A percentile compares a stretch with the other conserved stretches of the same genome.
These are phyloP conservation scores for Trichoderma guizhouense DNA, from an alignment of 2,329 filamentous ascomycete species.

Conservation along the genomic window DNA sequence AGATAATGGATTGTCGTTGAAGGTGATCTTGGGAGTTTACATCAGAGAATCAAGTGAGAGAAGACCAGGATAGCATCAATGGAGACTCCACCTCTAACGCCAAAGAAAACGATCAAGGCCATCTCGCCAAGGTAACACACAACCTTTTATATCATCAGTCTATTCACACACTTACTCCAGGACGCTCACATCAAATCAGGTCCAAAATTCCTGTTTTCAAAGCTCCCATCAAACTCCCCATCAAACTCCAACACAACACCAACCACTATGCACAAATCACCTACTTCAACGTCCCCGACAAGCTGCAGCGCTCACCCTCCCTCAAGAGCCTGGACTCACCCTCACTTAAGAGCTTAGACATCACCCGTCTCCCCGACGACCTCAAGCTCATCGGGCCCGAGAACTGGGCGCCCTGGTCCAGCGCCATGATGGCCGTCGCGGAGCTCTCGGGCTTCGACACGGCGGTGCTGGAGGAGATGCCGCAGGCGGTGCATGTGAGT, in stretches of 20 bases:
- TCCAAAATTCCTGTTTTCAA: conserved; percentile 1
- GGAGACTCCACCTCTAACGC: not conserved
- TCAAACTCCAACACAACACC: not conserved
- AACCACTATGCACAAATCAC: conserved; percentile 13
- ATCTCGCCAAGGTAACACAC: conserved; percentile 1
- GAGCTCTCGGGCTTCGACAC: conserved; percentile 16
- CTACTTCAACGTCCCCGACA: conserved; percentile 19
- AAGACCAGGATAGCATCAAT: not conserved
- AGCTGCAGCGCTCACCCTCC: not conserved
- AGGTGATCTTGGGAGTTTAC: no score
- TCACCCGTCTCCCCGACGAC: conserved; percentile 11
- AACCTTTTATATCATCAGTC: not conserved
- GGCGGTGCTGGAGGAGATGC: not conserved
- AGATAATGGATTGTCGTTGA: not conserved
- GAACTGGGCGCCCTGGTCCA: conserved; percentile 17
- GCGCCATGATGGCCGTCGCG: conserved; percentile 14
- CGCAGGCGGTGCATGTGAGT: conserved; percentile 3
- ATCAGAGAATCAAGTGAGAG: not conserved
- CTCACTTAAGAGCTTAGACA: not conserved
- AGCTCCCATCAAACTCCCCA: not conserved
- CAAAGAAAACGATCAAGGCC: not conserved
- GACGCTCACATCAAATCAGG: not conserved
- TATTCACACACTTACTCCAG: not conserved
- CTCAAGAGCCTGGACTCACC: not conserved
- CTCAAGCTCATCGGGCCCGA: conserved; percentile 16